Conservation (phyloP, 2,329 filamentous ascomycete genomes). For the Hortaea sp. region DNA sequence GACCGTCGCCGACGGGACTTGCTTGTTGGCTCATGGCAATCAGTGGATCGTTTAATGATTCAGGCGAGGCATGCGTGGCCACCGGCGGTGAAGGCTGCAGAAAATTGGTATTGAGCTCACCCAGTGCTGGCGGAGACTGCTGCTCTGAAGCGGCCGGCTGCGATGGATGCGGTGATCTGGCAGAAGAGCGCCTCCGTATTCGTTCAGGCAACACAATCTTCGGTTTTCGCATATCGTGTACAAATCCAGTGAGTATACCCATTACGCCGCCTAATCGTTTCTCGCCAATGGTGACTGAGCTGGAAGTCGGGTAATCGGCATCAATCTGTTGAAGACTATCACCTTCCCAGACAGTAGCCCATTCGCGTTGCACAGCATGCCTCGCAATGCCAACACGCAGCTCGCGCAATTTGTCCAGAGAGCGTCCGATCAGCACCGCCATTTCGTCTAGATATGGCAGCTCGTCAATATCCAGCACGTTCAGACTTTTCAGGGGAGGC, state of each 20-base stretch:
- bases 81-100: neutral
- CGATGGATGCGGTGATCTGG: neutral
- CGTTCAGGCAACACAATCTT: conserved; percentile 15
- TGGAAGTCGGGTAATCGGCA: conserved; percentile 44
- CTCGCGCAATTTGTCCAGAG: conserved; percentile 55
- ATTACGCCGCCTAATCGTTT: conserved; percentile 58
- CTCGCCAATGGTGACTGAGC: conserved; percentile 43
- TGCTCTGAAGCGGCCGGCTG: neutral
- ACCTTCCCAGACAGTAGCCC: conserved; percentile 54
- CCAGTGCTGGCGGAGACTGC: neutral
- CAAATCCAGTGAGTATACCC: conserved; percentile 56
- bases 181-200: conserved; percentile 2
- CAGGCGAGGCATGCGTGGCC: neutral
- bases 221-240: conserved; percentile 48
- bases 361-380: conserved; percentile 43
- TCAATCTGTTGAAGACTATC: conserved; percentile 54
- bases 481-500: conserved; percentile 63
- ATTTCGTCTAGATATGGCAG: conserved; percentile 76
- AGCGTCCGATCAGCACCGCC: conserved; percentile 64
- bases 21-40: conserved; percentile 9
- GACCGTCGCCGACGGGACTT: conserved; percentile 1
- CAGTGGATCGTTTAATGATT: conserved; percentile 5
- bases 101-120: neutral
- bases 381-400: conserved; percentile 62
- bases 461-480: conserved; percentile 72